A percentile compares a stretch with the other conserved stretches of the same genome.
Conservation (phyloP, 192 early-diverging fungal genomes). For the Podila minutissima region DNA sequence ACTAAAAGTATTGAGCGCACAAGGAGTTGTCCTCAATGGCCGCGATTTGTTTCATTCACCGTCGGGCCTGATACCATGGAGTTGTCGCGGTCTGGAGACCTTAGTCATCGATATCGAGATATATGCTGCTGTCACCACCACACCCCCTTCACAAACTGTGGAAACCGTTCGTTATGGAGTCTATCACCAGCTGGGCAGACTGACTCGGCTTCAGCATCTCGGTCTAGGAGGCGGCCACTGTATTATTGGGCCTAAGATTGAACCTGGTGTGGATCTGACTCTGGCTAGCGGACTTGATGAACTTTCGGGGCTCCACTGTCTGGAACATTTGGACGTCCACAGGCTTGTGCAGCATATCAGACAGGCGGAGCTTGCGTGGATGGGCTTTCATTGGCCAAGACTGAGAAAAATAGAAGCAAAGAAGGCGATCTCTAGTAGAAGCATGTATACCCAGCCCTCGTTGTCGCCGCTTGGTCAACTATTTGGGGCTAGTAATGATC, state of each 20-base stretch:
- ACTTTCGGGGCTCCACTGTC: conserved; percentile 11
- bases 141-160: background rate
- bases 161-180: conserved; percentile 7
- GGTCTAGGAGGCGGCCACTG: conserved; percentile 44
- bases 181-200: conserved; percentile 13
- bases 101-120: conserved; percentile 32
- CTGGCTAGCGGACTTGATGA: conserved; percentile 19
- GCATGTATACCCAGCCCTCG: no score
- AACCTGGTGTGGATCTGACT: conserved; percentile 32
- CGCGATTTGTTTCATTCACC: conserved; percentile 10
- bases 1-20: conserved; percentile 12
- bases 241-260: conserved; percentile 11
- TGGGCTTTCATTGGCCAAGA: conserved; percentile 30
- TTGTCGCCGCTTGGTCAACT: background rate
- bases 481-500: background rate
- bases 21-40: conserved; percentile 41
- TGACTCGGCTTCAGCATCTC: conserved; percentile 16
- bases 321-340: conserved; percentile 26
- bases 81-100: conserved; percentile 22
- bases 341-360: background rate
- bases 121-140: background rate
- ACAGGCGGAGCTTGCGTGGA: conserved; percentile 24
- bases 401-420: conserved; percentile 11
- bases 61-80: conserved; percentile 7
- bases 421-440: background rate